Conservation (phyloP, 495 filamentous ascomycete genomes). For the Aspergillus avenaceus region DNA sequence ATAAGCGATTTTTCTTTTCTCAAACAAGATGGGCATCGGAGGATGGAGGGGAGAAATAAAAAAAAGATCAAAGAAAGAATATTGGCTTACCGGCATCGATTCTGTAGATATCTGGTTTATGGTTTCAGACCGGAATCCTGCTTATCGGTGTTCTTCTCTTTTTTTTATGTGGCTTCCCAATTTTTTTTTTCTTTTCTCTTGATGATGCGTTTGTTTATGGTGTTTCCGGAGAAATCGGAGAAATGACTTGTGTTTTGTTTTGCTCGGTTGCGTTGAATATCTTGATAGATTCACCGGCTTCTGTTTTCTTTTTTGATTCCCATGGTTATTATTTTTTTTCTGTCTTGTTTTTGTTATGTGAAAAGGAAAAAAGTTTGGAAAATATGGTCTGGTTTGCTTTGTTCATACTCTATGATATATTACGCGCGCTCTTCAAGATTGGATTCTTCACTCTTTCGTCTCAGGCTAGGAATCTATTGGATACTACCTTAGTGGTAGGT, state of each 20-base stretch:
- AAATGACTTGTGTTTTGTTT: conserved; percentile 8
- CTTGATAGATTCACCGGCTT: conserved; percentile 13
- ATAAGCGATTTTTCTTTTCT: conserved; percentile 3
- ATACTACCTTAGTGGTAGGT: no score
- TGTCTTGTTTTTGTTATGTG: conserved; percentile 4
- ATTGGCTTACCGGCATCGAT: conserved; percentile 27
- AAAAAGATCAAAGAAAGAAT: no score
- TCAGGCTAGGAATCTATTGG: no score
- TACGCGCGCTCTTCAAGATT: not conserved
- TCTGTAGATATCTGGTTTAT: conserved; percentile 27
- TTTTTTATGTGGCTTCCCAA: not conserved
- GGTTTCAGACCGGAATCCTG: conserved; percentile 7
- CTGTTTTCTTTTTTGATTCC: conserved; percentile 14
- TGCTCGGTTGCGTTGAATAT: conserved; percentile 11
- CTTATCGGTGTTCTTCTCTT: conserved; percentile 1
- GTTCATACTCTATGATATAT: not conserved
- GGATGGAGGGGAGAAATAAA: no score
- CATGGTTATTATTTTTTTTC: conserved; percentile 10
- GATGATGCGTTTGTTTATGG: conserved; percentile 3
- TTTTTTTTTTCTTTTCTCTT: not conserved
- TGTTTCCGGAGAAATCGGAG: not conserved
- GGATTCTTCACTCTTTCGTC: no score
- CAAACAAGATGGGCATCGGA: conserved; percentile 21
- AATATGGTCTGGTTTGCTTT: not conserved
- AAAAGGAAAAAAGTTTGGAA: conserved; percentile 12